phyloP scores from a whole-genome alignment of 2,329 filamentous ascomycete species.

The Venturia asperata region DNA sequence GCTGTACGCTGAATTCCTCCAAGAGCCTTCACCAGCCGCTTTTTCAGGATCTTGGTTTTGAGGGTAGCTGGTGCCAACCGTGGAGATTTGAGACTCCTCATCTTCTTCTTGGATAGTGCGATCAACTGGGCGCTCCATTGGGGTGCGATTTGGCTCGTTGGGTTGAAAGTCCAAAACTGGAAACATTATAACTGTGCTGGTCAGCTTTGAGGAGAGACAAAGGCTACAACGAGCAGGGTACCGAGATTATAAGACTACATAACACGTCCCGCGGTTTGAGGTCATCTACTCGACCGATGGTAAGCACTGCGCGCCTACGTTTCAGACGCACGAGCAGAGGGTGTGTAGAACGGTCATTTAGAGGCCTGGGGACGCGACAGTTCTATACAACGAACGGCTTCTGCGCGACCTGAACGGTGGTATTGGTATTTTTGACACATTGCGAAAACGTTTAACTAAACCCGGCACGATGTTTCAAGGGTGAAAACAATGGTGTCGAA shows the following conservation, averaged over 20 bases:
- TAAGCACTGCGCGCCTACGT: not conserved
- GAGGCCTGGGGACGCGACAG: slow-evolving; percentile 1
- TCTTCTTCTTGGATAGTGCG: not conserved
- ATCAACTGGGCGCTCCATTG: not conserved
- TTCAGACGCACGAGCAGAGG: not conserved
- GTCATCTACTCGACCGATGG: not conserved
- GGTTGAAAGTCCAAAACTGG: not conserved
- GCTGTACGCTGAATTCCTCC: not conserved
- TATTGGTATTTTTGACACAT: not conserved
- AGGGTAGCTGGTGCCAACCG: not conserved
- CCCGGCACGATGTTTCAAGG: slow-evolving; percentile 4
- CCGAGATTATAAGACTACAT: slow-evolving; percentile 6
- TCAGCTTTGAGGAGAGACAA: not conserved
- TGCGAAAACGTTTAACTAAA: slow-evolving; percentile 7
- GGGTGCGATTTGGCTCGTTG: not conserved
- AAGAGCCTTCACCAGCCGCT: not conserved
- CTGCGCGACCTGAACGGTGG: not conserved
- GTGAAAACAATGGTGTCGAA: slow-evolving; percentile 8
- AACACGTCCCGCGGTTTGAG: not conserved
- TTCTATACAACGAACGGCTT: not conserved
- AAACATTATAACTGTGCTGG: not conserved
- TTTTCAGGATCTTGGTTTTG: not conserved
- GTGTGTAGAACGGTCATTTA: not conserved
- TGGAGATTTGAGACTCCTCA: not conserved
- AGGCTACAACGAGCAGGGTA: not conserved